A percentile compares a stretch with the other conserved stretches of the same genome.
These are phyloP conservation scores for Chaetomium sp. DNA, from an alignment of 2,329 filamentous ascomycete species.

Conservation along the genomic window DNA sequence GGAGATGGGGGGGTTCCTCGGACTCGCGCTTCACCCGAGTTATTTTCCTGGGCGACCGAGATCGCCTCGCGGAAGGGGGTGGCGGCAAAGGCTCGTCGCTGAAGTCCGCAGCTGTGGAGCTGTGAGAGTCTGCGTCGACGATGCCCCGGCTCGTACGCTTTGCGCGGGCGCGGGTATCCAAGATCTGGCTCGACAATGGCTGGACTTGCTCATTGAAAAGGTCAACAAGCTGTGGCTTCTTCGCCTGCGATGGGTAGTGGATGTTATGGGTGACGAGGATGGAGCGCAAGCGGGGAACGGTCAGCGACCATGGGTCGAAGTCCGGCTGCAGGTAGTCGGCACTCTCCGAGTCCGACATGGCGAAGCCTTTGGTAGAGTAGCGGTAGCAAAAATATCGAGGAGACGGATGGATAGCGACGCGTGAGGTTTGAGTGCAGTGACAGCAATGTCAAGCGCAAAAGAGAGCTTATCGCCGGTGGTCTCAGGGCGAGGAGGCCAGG, in stretches of 20 bases:
- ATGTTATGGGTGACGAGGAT: constrained; percentile 88
- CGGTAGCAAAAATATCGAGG: background rate
- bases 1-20: constrained; percentile 40
- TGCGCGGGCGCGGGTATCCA: constrained; percentile 67
- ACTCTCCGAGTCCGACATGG: constrained; percentile 59
- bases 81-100: constrained; percentile 49
- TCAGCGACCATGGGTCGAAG: constrained; percentile 79
- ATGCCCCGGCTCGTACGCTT: constrained; percentile 88
- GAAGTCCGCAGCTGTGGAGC: constrained; percentile 43
- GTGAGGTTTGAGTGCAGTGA: background rate
- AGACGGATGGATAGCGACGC: background rate
- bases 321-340: constrained; percentile 78
- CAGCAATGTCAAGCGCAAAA: background rate
- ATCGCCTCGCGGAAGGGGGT: constrained; percentile 43
- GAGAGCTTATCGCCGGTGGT: background rate
- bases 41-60: constrained; percentile 50
- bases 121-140: constrained; percentile 59
- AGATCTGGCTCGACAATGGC: constrained; percentile 70
- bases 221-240: constrained; percentile 81
- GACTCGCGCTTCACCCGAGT: constrained; percentile 44
- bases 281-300: constrained; percentile 79
- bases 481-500: background rate
- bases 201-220: constrained; percentile 75
- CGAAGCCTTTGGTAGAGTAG: constrained; percentile 11
- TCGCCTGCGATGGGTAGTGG: constrained; percentile 78